phyloP scores from a whole-genome alignment of 768 basidiomycete species.

The Mycena floridula region DNA sequence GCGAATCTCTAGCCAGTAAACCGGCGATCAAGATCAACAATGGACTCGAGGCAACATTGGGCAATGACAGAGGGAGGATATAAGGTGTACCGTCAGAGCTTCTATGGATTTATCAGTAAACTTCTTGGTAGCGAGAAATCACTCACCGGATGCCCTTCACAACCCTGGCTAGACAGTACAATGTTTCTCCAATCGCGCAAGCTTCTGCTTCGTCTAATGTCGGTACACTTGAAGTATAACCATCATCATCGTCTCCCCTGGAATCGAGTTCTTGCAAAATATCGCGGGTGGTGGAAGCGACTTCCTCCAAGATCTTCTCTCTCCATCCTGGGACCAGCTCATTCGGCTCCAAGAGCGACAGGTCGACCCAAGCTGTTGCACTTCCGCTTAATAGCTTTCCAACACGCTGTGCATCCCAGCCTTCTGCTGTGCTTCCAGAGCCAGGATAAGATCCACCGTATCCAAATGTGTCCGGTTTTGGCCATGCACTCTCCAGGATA shows the following conservation, averaged over 20 bases:
- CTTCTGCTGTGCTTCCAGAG: constrained; percentile 29
- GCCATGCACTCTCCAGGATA: constrained; percentile 69
- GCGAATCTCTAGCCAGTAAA: neutral
- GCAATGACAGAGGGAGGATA: constrained; percentile 48
- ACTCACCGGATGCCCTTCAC: constrained; percentile 54
- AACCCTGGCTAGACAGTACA: constrained; percentile 54
- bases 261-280: constrained; percentile 69
- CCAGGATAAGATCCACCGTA: too few relatives aligned
- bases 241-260: constrained; percentile 43
- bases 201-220: constrained; percentile 66
- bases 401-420: constrained; percentile 61
- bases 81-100: constrained; percentile 37
- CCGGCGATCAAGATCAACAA: constrained; percentile 31
- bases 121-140: neutral
- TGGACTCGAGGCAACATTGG: constrained; percentile 49
- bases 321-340: too few relatives aligned
- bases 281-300: constrained; percentile 63
- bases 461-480: constrained; percentile 57
- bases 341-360: too few relatives aligned
- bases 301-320: constrained; percentile 59
- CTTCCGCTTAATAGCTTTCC: constrained; percentile 49
- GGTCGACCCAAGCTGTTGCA: constrained; percentile 51
- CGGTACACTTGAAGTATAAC: constrained; percentile 9
- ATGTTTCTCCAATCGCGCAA: constrained; percentile 52
- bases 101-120: constrained; percentile 16